phyloP scores from a whole-genome alignment of 306 rosid genomes.

The Arachis stenosperma region DNA sequence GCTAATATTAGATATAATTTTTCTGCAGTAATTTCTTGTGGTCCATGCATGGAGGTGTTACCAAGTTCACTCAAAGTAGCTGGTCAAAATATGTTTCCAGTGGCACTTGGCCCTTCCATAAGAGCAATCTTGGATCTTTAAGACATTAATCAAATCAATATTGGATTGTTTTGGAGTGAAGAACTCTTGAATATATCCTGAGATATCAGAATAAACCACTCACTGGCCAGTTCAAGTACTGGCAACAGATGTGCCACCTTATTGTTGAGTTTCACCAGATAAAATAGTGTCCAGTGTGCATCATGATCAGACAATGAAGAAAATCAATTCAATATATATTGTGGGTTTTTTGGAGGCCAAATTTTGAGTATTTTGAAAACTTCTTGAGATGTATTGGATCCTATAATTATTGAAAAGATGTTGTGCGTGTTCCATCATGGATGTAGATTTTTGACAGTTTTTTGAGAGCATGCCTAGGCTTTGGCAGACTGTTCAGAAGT shows the following conservation, averaged over 20 bases:
- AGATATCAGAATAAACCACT: constrained; percentile 39
- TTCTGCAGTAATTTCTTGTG: constrained; percentile 59
- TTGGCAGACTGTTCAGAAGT: constrained; percentile 23
- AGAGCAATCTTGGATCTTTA: constrained; percentile 46
- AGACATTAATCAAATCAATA: constrained; percentile 38
- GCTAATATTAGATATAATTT: constrained; percentile 55
- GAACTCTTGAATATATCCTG: constrained; percentile 33
- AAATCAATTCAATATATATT: constrained; percentile 26
- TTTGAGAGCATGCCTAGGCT: constrained; percentile 23
- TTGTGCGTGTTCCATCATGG: constrained; percentile 8
- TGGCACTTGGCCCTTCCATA: constrained; percentile 45
- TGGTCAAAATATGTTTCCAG: constrained; percentile 48
- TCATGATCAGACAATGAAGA: constrained; percentile 38
- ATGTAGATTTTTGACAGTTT: constrained; percentile 21
- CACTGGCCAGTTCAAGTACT: constrained; percentile 40
- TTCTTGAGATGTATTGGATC: constrained; percentile 14
- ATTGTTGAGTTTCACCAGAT: constrained; percentile 34
- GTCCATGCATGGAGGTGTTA: constrained; percentile 50
- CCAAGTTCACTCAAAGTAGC: constrained; percentile 55
- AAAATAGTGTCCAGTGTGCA: constrained; percentile 30
- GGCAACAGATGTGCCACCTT: constrained; percentile 33
- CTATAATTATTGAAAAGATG: constrained; percentile 19
- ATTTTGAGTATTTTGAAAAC: constrained; percentile 29
- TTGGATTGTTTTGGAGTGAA: constrained; percentile 42
- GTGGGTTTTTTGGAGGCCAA: constrained; percentile 33